Conservation (phyloP, 805 yeast genomes). For the Teunomyces funiuensis region DNA sequence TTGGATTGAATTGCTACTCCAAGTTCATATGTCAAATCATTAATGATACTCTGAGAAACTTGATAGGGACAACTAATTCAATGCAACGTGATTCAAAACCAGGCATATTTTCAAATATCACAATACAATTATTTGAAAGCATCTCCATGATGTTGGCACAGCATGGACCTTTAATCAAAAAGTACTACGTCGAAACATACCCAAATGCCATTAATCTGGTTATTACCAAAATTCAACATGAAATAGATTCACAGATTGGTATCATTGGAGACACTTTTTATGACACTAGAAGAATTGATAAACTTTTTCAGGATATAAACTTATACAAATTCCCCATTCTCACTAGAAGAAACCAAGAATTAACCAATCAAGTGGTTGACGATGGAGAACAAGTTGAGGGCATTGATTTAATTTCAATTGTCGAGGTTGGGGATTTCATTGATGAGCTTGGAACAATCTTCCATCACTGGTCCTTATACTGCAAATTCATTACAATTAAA, state of each 20-base stretch:
- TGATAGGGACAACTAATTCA: constrained; percentile 47
- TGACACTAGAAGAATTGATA: constrained; percentile 65
- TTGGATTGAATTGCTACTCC: constrained; percentile 80
- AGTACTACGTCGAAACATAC: constrained; percentile 59
- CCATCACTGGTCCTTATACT: constrained; percentile 82
- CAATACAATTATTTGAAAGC: constrained; percentile 74
- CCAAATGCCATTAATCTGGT: constrained; percentile 60
- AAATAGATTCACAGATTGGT: constrained; percentile 91
- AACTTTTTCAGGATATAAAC: constrained; percentile 53
- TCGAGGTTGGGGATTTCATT: constrained; percentile 63
- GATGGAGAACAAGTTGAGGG: constrained; percentile 24
- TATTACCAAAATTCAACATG: constrained; percentile 73
- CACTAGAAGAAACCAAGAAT: constrained; percentile 13
- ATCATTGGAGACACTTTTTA: constrained; percentile 82
- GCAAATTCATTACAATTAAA: constrained; percentile 66
- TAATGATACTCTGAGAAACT: constrained; percentile 69
- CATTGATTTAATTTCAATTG: constrained; percentile 48
- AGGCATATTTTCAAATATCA: constrained; percentile 59
- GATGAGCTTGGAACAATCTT: constrained; percentile 74
- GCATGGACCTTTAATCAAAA: constrained; percentile 75
- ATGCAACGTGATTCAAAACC: constrained; percentile 26
- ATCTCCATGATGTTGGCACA: constrained; percentile 82
- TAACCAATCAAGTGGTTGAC: constrained; percentile 12
- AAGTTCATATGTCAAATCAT: constrained; percentile 83
- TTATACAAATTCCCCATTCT: constrained; percentile 44